These are phyloP conservation scores for Ceratocystis destructans DNA, from an alignment of 2,329 filamentous ascomycete species.

Conservation along the genomic window DNA sequence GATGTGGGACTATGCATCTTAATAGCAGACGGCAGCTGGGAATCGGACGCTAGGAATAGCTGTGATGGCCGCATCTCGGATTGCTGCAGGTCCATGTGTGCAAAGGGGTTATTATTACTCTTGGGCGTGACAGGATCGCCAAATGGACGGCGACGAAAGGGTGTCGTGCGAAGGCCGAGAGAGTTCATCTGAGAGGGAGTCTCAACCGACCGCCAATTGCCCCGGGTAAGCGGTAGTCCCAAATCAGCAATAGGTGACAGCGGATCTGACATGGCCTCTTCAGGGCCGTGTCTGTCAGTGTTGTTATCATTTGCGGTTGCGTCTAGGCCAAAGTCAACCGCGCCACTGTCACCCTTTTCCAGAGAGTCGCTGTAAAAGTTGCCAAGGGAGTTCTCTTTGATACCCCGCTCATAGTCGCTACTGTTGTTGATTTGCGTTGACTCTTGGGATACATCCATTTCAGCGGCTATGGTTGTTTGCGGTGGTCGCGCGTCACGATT, in stretches of 20 bases:
- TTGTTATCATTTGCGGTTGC: slow-evolving; percentile 31
- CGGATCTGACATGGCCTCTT: slow-evolving; percentile 28
- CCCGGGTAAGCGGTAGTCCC: slow-evolving; percentile 29
- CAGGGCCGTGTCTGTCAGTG: slow-evolving; percentile 27
- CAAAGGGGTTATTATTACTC: slow-evolving; percentile 36
- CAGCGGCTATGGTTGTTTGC: slow-evolving; percentile 3
- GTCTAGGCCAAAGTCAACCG: slow-evolving; percentile 23
- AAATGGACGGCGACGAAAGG: slow-evolving; percentile 22
- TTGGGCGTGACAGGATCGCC: slow-evolving; percentile 37
- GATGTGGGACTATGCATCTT: slow-evolving; percentile 42
- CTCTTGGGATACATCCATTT: slow-evolving; percentile 22
- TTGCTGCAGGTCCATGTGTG: slow-evolving; percentile 4
- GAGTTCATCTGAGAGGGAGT: slow-evolving; percentile 27
- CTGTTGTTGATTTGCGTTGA: slow-evolving; percentile 44
- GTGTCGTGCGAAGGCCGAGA: slow-evolving; percentile 23
- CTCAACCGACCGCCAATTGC: slow-evolving; percentile 28
- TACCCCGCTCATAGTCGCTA: slow-evolving; percentile 40
- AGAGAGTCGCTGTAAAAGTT: slow-evolving; percentile 23
- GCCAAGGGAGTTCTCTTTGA: slow-evolving; percentile 19
- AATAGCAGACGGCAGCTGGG: slow-evolving; percentile 39
- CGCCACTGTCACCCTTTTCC: slow-evolving; percentile 21
- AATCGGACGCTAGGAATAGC: slow-evolving; percentile 36
- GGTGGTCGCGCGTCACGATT: neutral
- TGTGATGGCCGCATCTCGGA: slow-evolving; percentile 29
- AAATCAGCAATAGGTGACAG: slow-evolving; percentile 24